These are phyloP conservation scores for Penicillium robsamsonii DNA, from an alignment of 495 filamentous ascomycete genomes.

Conservation along the genomic window DNA sequence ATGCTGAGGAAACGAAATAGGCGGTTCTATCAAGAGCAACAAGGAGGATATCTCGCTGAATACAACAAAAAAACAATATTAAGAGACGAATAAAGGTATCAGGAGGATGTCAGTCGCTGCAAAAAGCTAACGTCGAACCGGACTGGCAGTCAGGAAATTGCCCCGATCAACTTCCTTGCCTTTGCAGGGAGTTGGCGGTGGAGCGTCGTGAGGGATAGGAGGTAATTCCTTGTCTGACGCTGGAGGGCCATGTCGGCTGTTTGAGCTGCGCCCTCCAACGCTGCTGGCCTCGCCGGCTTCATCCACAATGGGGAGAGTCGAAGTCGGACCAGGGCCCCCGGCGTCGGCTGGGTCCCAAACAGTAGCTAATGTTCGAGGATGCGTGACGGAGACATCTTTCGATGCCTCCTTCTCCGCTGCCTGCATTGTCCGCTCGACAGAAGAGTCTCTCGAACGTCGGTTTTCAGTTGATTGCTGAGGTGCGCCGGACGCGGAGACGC, in stretches of 20 bases:
- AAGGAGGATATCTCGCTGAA: conserved; percentile 28
- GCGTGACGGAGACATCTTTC: conserved; percentile 55
- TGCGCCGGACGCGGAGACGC: conserved; percentile 16
- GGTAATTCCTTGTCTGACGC: conserved; percentile 54
- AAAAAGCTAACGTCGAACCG: conserved; percentile 4
- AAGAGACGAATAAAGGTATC: conserved; percentile 16
- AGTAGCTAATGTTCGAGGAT: conserved; percentile 50
- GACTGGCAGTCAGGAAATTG: conserved; percentile 9
- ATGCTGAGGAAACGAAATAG: conserved; percentile 16
- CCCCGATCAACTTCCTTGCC: conserved; percentile 26
- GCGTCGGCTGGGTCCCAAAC: conserved; percentile 56
- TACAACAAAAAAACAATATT: conserved; percentile 25
- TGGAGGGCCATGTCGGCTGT: conserved; percentile 35
- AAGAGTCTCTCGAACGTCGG: conserved; percentile 38
- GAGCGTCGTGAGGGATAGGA: conserved; percentile 41
- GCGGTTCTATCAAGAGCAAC: conserved; percentile 27
- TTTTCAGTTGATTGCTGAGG: conserved; percentile 27
- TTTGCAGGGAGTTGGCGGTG: conserved; percentile 24
- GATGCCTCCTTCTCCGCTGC: conserved; percentile 50
- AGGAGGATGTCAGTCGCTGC: conserved; percentile 10
- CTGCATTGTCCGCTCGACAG: conserved; percentile 48
- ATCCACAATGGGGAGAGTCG: conserved; percentile 87
- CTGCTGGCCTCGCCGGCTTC: conserved; percentile 82
- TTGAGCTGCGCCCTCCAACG: conserved; percentile 53
- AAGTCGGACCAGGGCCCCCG: conserved; percentile 52